Evolutionary conservation across 2,329 filamentous ascomycete species (phyloP).

Genomic region (Passalora sequoiae): DNA sequence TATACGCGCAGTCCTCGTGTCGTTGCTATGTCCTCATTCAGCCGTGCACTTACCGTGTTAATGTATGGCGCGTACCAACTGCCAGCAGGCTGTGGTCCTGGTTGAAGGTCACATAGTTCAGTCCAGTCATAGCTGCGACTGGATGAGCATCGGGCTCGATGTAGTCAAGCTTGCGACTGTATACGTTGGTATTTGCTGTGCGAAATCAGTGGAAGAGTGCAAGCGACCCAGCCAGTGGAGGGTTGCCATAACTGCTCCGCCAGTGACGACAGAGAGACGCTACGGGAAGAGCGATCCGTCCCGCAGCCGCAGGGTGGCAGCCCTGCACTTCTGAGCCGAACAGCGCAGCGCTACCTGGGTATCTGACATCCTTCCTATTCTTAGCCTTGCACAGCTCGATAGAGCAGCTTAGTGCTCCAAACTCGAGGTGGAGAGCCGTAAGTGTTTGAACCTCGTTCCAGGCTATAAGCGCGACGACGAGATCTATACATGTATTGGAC

Average conservation of each 20-base stretch:
- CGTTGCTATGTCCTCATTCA: constrained; percentile 66
- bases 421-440: constrained; percentile 8
- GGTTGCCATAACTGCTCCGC: too few relatives aligned
- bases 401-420: neutral
- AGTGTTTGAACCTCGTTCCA: neutral
- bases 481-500: neutral
- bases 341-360: neutral
- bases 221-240: too few relatives aligned
- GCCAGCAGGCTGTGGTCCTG: constrained; percentile 96
- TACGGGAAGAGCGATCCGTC: too few relatives aligned
- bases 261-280: too few relatives aligned
- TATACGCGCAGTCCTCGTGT: constrained; percentile 94
- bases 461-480: neutral
- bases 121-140: constrained; percentile 37
- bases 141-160: neutral
- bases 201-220: neutral
- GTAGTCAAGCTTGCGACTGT: neutral
- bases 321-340: neutral
- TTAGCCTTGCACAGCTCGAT: constrained; percentile 2
- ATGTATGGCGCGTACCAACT: constrained; percentile 85
- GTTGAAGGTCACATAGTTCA: constrained; percentile 99
- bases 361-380: neutral
- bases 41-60: too few relatives aligned
- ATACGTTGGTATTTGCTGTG: too few relatives aligned
- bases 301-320: too few relatives aligned